phyloP scores from a whole-genome alignment of 441 rosid genomes.

The Populus hybrid region DNA sequence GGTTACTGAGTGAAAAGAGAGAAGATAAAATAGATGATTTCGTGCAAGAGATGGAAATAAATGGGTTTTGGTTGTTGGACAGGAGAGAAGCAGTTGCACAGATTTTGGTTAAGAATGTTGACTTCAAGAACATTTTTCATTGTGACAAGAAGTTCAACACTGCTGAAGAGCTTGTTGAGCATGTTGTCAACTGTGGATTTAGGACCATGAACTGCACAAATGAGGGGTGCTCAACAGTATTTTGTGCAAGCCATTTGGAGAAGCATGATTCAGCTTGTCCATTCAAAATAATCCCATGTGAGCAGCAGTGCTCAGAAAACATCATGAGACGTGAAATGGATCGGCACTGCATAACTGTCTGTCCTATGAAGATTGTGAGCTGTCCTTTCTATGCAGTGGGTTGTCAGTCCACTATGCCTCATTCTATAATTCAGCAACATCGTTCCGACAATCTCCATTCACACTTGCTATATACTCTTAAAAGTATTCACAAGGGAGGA shows the following conservation, averaged over 20 bases:
- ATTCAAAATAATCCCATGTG: constrained; percentile 79
- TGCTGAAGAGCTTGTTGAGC: constrained; percentile 52
- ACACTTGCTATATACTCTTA: constrained; percentile 65
- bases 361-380: constrained; percentile 83
- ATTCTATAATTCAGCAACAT: constrained; percentile 55
- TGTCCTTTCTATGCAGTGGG: constrained; percentile 84
- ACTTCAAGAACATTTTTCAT: constrained; percentile 60
- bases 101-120: constrained; percentile 72
- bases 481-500: constrained; percentile 57
- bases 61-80: constrained; percentile 72
- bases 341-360: constrained; percentile 83
- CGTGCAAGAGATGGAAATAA: constrained; percentile 82
- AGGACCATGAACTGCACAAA: constrained; percentile 61
- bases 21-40: constrained; percentile 90
- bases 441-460: constrained; percentile 41
- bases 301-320: constrained; percentile 67
- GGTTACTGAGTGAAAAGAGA: constrained; percentile 81
- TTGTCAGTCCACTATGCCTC: constrained; percentile 59
- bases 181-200: constrained; percentile 47
- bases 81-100: constrained; percentile 60
- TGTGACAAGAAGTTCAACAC: constrained; percentile 62
- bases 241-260: constrained; percentile 53
- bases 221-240: constrained; percentile 62
- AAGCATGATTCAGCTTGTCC: constrained; percentile 72
- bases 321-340: constrained; percentile 88